A percentile compares a stretch with the other conserved stretches of the same genome.
These are phyloP conservation scores for Hibiscus mutabilis DNA, from an alignment of 345 rosid species.

Conservation along the genomic window DNA sequence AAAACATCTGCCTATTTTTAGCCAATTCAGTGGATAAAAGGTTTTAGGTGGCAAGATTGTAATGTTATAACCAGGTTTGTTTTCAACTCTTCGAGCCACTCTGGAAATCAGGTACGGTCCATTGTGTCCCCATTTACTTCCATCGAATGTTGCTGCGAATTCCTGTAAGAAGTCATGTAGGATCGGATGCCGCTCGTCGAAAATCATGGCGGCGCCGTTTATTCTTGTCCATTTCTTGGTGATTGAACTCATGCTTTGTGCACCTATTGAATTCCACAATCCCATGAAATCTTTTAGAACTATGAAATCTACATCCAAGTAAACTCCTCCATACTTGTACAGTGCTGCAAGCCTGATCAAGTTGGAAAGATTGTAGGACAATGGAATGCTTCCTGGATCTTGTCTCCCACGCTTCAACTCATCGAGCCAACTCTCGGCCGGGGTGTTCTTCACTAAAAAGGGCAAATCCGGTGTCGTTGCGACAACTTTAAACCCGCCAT, in stretches of 20 bases:
- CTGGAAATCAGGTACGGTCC: conserved; percentile 68
- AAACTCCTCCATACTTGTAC: conserved; percentile 64
- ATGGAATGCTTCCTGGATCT: conserved; percentile 48
- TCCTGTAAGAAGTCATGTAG: conserved; percentile 50
- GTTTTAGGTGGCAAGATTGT: conserved; percentile 53
- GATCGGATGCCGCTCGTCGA: conserved; percentile 50
- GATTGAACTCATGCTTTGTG: conserved; percentile 33
- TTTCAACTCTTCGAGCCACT: conserved; percentile 34
- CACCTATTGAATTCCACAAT: conserved; percentile 57
- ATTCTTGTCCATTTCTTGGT: conserved; percentile 55
- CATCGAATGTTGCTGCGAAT: conserved; percentile 55
- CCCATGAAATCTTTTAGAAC: conserved; percentile 40
- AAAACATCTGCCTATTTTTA: conserved; percentile 41
- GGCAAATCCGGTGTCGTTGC: conserved; percentile 49
- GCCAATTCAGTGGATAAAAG: conserved; percentile 60
- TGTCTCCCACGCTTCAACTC: conserved; percentile 38
- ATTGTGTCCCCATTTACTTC: conserved; percentile 67
- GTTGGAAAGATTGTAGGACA: conserved; percentile 57
- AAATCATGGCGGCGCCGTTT: conserved; percentile 56
- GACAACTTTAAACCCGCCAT: conserved; percentile 34
- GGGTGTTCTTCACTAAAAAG: conserved; percentile 44
- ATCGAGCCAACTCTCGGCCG: conserved; percentile 50
- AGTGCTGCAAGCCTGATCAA: conserved; percentile 48
- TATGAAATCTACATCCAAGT: conserved; percentile 65
- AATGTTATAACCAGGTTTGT: conserved; percentile 29